Evolutionary conservation across 495 filamentous ascomycete species (phyloP).

Genomic region (Cetradonia linearis): DNA sequence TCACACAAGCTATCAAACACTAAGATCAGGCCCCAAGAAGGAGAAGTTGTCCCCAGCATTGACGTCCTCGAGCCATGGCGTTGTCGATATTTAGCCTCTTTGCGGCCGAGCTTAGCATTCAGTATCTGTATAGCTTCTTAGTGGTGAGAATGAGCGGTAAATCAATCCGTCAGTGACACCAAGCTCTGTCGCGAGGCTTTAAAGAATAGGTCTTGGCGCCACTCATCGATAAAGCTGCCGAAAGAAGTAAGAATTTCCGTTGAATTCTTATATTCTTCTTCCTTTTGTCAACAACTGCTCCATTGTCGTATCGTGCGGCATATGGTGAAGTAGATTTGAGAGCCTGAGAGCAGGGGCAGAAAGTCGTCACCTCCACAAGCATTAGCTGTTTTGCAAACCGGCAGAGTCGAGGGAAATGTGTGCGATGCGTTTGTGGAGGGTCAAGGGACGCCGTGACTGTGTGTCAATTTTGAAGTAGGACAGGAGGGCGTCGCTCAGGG

Average conservation of each 20-base stretch:
- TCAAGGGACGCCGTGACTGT: no score
- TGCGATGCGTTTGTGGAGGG: no score
- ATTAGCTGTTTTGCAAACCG: no score
- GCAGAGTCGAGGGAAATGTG: no score
- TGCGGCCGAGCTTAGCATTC: not conserved
- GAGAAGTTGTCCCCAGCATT: not conserved
- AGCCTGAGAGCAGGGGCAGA: no score
- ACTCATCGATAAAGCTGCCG: constrained; percentile 9
- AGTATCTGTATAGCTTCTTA: not conserved
- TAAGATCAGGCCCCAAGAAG: not conserved
- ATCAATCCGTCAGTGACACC: not conserved
- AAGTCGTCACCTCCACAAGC: no score
- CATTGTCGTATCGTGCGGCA: not conserved
- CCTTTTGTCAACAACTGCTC: no score
- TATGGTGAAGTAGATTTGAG: not conserved
- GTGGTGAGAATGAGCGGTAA: not conserved
- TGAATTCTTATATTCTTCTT: not conserved
- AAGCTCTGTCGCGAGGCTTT: not conserved
- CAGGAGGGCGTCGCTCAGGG: not conserved
- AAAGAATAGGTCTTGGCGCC: not conserved
- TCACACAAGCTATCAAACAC: not conserved
- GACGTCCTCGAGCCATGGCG: not conserved
- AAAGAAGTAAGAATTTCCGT: constrained; percentile 12
- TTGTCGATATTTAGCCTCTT: not conserved
- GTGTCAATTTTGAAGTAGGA: not conserved